Percentiles rank a stretch among this genome's conserved stretches.
These are phyloP conservation scores for Mycena alexandri DNA, from an alignment of 768 basidiomycete genomes.

Conservation along the genomic window DNA sequence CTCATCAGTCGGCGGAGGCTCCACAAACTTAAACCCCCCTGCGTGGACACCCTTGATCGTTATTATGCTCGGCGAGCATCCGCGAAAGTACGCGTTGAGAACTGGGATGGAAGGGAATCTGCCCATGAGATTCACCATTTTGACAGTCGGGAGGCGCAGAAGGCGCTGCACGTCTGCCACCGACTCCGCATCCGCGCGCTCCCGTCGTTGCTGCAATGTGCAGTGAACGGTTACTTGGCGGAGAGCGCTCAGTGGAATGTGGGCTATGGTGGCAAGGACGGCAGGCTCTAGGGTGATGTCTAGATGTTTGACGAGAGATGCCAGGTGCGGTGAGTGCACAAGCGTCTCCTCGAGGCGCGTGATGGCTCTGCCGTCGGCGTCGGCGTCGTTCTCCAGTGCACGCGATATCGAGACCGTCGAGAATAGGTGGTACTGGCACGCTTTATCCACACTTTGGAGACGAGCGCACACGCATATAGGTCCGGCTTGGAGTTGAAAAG, in stretches of 20 bases:
- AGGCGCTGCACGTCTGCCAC: background rate
- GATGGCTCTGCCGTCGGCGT: background rate
- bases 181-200: too few relatives aligned
- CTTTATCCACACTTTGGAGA: slow-evolving; percentile 53
- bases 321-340: too few relatives aligned
- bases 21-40: background rate
- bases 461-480: slow-evolving; percentile 46
- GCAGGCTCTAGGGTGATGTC: too few relatives aligned
- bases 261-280: too few relatives aligned
- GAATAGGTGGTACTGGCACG: slow-evolving; percentile 52
- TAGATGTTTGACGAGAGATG: too few relatives aligned
- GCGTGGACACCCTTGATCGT: background rate
- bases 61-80: background rate
- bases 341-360: too few relatives aligned
- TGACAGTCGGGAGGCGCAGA: background rate
- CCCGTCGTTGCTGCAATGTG: too few relatives aligned
- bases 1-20: background rate
- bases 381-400: background rate
- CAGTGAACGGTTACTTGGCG: too few relatives aligned
- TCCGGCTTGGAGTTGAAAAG: slow-evolving; percentile 40
- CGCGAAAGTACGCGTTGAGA: slow-evolving; percentile 21
- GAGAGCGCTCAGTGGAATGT: too few relatives aligned
- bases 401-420: slow-evolving; percentile 30
- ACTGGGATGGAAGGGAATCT: slow-evolving; percentile 16
- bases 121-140: slow-evolving; percentile 41